Base-by-base conservation (phyloP, 306 rosid species). In the Ammopiptanthus mongolicus region DNA sequence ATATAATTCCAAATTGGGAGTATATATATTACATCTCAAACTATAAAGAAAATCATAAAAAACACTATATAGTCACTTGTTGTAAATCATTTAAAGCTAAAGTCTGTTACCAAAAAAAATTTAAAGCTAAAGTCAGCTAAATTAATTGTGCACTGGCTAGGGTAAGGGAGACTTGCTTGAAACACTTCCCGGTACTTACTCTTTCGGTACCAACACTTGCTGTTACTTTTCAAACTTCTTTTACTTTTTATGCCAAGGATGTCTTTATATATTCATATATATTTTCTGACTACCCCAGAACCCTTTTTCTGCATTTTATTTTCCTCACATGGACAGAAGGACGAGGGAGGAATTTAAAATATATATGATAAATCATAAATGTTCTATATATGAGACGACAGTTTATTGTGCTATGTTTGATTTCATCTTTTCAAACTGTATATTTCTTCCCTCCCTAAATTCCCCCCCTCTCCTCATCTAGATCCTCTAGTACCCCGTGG, bases 161-260 rank as follows among this genome's bases (percentile, higher is more conserved):
- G 86, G 87, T 77, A 84, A 22, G 59, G 65, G 21, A 10, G 65
- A 68, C 58, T 66, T 52, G 69, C 47, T 72, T 28, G 41, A 69
- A 50, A 52, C 58, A 53, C 67, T 17, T 58, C 46, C 34, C n/a
- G 28, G 28, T 65, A 47, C 48, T 59, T 61, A 19, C 47, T 61
- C 52, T 64, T 63, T 50, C 8, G 73, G 64, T 37, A 50, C 69
- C 33, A 58, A 34, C 70, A 58, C n/a, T 12, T 46, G 41, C 28
- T 12, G 11, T 21, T 18, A 47, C 64, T 76, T 64, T 84, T 81
- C 77, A 75, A 61, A 56, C 19, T 71, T 19, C 21, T 37, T 77
- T 81, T 48, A 69, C 78, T 66, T 67, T 81, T 79, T 80, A 71
- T 65, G 80, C 80, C 39, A 52, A 57, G 23, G 80, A 73, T 55